phyloP scores from a whole-genome alignment of 768 basidiomycete genomes.

The Baorangia bicolor region DNA sequence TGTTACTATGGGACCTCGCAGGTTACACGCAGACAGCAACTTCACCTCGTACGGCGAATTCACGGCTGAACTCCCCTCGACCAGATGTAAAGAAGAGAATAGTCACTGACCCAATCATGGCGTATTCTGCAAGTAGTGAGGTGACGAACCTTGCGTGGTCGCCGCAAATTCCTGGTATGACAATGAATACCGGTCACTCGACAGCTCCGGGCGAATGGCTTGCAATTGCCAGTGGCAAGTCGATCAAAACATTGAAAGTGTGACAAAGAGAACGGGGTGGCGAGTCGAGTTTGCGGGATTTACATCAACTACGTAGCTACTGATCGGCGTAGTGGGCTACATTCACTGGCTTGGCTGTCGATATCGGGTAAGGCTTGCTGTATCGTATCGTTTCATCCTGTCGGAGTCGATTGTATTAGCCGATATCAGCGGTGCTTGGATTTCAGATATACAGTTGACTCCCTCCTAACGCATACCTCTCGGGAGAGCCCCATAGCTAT shows the following conservation, averaged over 20 bases:
- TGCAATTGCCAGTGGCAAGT: slow-evolving; percentile 78
- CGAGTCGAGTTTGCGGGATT: neutral
- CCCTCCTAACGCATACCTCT: no score
- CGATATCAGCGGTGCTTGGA: neutral
- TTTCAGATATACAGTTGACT: neutral
- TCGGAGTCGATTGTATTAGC: neutral
- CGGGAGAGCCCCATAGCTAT: no score
- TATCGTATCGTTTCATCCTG: neutral
- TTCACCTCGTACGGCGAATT: slow-evolving; percentile 67
- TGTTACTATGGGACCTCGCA: slow-evolving; percentile 90
- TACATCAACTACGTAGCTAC: neutral
- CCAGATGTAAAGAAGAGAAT: slow-evolving; percentile 77
- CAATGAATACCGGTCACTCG: slow-evolving; percentile 70
- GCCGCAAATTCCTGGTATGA: slow-evolving; percentile 75
- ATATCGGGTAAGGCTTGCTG: neutral
- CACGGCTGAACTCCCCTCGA: slow-evolving; percentile 75
- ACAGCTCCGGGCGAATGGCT: slow-evolving; percentile 84
- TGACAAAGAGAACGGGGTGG: slow-evolving; percentile 33
- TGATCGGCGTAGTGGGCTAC: neutral
- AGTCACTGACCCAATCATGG: slow-evolving; percentile 77
- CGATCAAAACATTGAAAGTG: slow-evolving; percentile 79
- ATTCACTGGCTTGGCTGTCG: neutral
- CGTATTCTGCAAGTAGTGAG: slow-evolving; percentile 75
- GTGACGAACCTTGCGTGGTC: slow-evolving; percentile 88
- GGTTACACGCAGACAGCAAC: slow-evolving; percentile 58